phyloP scores from a whole-genome alignment of 163 green algal species.

The Scenedesmus sp. region DNA sequence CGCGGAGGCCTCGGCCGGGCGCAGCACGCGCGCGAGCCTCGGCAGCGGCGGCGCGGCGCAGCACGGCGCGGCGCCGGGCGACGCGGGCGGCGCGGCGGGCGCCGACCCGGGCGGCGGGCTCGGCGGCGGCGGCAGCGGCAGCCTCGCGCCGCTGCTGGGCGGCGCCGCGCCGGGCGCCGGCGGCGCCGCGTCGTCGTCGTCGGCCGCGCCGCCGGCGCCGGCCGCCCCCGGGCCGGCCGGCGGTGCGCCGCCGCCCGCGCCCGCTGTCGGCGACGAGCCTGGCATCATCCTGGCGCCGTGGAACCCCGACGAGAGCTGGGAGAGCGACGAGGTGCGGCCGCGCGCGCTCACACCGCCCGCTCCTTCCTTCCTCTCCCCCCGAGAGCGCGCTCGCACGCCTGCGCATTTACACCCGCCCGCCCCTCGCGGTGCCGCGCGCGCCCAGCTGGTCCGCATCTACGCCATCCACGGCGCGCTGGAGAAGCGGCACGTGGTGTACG shows the following conservation, averaged over 20 bases:
- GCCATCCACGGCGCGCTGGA: conserved; percentile 51
- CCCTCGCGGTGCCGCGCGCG: no score
- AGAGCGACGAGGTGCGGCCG: conserved; percentile 26
- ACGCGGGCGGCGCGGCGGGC: background rate
- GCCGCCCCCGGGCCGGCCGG: no score
- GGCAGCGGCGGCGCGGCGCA: background rate
- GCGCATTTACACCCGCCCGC: background rate
- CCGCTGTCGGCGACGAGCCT: no score
- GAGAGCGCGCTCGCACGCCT: no score
- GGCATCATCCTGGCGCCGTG: conserved; percentile 45
- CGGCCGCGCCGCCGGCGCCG: background rate
- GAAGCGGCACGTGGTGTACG: conserved; percentile 51
- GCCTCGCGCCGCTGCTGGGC: background rate
- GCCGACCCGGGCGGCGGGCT: background rate
- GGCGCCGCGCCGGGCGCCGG: no score
- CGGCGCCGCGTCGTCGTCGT: no score
- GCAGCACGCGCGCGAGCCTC: no score
- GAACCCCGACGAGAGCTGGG: conserved; percentile 42
- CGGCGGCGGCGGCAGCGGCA: background rate
- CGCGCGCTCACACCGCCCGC: no score
- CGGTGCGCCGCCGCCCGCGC: background rate
- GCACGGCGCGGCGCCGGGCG: background rate
- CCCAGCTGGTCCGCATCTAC: conserved; percentile 51
- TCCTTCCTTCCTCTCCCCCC: background rate
- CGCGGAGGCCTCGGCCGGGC: background rate